Evolutionary conservation across 768 basidiomycete genomes (phyloP).

Genomic region (Brasilioporus rufonigricans): DNA sequence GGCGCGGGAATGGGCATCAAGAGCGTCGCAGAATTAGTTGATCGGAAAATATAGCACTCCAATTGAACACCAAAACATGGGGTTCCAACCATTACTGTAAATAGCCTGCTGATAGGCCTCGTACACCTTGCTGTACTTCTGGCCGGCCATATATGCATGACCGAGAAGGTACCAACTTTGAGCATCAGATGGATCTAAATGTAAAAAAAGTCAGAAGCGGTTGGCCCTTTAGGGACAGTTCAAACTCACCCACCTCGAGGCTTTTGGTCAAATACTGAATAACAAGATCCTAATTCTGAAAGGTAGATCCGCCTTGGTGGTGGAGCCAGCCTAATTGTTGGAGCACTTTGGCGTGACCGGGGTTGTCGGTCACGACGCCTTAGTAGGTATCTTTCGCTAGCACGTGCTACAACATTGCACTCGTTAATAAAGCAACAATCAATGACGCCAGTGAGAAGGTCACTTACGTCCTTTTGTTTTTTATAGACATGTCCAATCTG

Average conservation of each 20-base stretch:
- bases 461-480: conserved; percentile 91
- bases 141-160: conserved; percentile 97
- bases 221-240: too few species aligned
- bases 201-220: neutral
- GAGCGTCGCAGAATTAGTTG: conserved; percentile 97
- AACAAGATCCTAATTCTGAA: conserved; percentile 94
- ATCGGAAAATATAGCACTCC: conserved; percentile 99
- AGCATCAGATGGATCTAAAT: conserved; percentile 94
- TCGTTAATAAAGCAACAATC: too few species aligned
- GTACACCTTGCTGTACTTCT: conserved; percentile 99
- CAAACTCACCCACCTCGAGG: conserved; percentile 86
- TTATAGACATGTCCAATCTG: conserved; percentile 99
- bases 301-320: conserved; percentile 93
- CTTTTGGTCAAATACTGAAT: conserved; percentile 93
- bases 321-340: conserved; percentile 98
- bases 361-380: conserved; percentile 89
- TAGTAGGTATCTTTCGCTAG: conserved; percentile 95
- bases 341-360: conserved; percentile 92
- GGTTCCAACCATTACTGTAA: conserved; percentile 97
- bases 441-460: too few species aligned
- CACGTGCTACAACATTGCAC: too few species aligned
- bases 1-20: conserved; percentile 97
- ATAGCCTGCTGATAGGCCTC: conserved; percentile 99
- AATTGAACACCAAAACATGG: conserved; percentile 99
- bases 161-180: conserved; percentile 99